Percentiles rank a stretch among this genome's conserved stretches.
phyloP scores from a whole-genome alignment of 2,329 filamentous ascomycete species.

The Colletotrichum incanum region DNA sequence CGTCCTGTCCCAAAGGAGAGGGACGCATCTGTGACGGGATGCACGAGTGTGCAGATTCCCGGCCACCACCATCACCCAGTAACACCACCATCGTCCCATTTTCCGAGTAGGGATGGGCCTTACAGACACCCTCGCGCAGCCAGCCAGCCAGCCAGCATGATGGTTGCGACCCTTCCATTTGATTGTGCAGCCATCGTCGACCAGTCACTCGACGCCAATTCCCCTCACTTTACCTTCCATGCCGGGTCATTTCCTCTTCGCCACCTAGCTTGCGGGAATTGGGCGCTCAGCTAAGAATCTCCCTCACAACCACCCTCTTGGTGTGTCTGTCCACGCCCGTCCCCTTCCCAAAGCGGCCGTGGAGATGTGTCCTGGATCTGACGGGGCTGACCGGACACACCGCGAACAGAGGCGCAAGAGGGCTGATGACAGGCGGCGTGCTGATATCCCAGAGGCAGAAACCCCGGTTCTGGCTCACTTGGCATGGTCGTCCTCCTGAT shows the following conservation, averaged over 20 bases:
- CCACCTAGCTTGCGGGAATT: conserved; percentile 18
- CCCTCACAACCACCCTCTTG: background rate
- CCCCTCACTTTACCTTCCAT: background rate
- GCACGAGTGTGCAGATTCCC: conserved; percentile 42
- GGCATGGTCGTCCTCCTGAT: conserved; percentile 2
- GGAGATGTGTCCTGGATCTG: conserved; percentile 25
- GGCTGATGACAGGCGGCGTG: conserved; percentile 16
- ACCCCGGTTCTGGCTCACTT: conserved; percentile 11
- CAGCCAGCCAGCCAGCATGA: conserved; percentile 11
- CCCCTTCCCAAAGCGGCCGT: conserved; percentile 13
- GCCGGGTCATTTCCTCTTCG: background rate
- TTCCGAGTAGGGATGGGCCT: background rate
- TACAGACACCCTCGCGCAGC: conserved; percentile 22
- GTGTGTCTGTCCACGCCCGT: background rate
- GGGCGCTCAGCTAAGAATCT: conserved; percentile 9
- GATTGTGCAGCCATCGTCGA: conserved; percentile 5
- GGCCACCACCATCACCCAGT: conserved; percentile 28
- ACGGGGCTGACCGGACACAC: conserved; percentile 33
- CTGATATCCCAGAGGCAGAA: background rate
- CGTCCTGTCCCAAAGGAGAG: conserved; percentile 35
- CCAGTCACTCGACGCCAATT: conserved; percentile 28
- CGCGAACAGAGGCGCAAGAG: conserved; percentile 14
- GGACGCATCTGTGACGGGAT: conserved; percentile 41
- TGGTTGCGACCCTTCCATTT: conserved; percentile 17
- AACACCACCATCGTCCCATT: conserved; percentile 3